Base-by-base conservation (phyloP, 495 filamentous ascomycete species). In the Penicillium lividum region DNA sequence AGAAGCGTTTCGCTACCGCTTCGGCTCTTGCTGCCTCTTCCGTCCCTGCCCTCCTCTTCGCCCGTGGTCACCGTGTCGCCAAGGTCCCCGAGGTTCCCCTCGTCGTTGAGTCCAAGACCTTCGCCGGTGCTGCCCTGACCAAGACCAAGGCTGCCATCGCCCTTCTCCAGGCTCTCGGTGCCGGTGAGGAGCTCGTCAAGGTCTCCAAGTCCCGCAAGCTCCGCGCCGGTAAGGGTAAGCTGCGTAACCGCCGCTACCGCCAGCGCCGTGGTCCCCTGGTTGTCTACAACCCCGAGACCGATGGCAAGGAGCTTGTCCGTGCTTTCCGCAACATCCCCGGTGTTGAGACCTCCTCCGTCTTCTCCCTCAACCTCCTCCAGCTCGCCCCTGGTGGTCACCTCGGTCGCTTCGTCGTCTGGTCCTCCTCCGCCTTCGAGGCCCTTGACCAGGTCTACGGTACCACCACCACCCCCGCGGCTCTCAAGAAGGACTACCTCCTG, bases 321-420 rank as follows among this genome's bases (percentile, higher is more conserved):
- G 92, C 92, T 58, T 97, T 96, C 86, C 92, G 94, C 84, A 98
- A 98, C 85, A 88, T 98, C 73, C 86, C 94, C 66, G 94, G 94
- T 82, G 93, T 98, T 66, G 94, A 98, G 89, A 97, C 92, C 63
- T 93, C 83, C 72, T 87, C 92, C 55, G 94, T 98, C 75, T 93
- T 88, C 80, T 83, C 91, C 59, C 86, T 98, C 67, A 98, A 98
- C 85, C 93, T 98, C 70, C 89, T 98, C 73, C 94, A 98, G 82
- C 90, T 98, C 73, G 94, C 94, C 63, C 94, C 94, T 58, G 94
- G 94, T 84, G 94, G 94, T 68, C 94, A 98, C 81, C 90, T 98
- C 72, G 94, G 94, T 68, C 95, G 94, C 72, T 98, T 98, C 86
- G 84, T 98, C 77, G 84, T 98, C 84, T 98, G 94, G 94, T 93